These are phyloP conservation scores for Hansenula sp. DNA, from an alignment of 1,139 yeast genomes.

Conservation along the genomic window DNA sequence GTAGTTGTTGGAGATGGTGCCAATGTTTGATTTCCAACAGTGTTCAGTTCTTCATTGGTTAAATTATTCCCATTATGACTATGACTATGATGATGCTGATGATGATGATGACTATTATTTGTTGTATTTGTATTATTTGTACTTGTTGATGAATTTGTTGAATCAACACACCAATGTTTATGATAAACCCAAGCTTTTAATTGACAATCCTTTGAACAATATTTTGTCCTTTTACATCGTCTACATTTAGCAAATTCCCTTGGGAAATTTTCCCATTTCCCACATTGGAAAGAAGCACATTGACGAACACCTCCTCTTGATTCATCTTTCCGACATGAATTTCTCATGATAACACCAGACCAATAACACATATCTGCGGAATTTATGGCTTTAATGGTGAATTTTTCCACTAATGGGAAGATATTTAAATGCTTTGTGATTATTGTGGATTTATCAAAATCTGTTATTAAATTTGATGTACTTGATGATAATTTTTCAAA, in stretches of 20 bases:
- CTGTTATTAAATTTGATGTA: constrained; percentile 3
- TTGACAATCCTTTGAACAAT: constrained; percentile 91
- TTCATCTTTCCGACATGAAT: constrained; percentile 90
- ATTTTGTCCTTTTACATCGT: constrained; percentile 90
- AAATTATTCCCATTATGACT: not conserved
- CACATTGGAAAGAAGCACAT: constrained; percentile 91
- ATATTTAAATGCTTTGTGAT: constrained; percentile 48
- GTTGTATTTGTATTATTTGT: not conserved
- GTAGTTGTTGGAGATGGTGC: constrained; percentile 9
- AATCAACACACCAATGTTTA: constrained; percentile 85
- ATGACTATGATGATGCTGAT: not conserved
- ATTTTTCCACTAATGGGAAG: constrained; percentile 88
- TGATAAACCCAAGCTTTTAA: constrained; percentile 90
- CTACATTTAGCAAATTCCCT: constrained; percentile 94
- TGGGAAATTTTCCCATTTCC: constrained; percentile 91
- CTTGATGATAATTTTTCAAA: constrained; percentile 27
- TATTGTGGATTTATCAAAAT: constrained; percentile 21
- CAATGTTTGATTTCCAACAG: not conserved
- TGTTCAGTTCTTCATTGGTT: not conserved
- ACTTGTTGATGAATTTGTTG: constrained; percentile 17
- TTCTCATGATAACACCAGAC: constrained; percentile 97
- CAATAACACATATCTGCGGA: constrained; percentile 84
- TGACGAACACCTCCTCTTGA: constrained; percentile 85
- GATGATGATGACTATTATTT: not conserved
- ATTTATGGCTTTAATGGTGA: constrained; percentile 66